Evolutionary conservation across 495 filamentous ascomycete species (phyloP).

Genomic region (Stereocaulon alpinum): DNA sequence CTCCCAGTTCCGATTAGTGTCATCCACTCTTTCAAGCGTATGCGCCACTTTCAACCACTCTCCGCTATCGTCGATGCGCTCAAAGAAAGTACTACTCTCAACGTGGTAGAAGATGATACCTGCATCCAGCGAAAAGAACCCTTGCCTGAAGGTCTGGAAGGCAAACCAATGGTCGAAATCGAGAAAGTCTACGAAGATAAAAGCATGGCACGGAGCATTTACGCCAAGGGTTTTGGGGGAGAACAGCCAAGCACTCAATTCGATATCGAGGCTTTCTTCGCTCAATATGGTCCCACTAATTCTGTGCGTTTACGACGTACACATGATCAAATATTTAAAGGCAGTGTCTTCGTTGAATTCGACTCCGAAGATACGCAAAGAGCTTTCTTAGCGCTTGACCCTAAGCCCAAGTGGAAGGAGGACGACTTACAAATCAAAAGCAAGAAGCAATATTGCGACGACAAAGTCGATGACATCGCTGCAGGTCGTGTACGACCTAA

Average conservation of each 20-base stretch:
- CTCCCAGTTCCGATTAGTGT: slow-evolving; percentile 62
- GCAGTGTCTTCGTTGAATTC: slow-evolving; percentile 92
- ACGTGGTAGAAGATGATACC: slow-evolving; percentile 54
- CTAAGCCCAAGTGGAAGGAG: slow-evolving; percentile 74
- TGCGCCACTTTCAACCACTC: slow-evolving; percentile 82
- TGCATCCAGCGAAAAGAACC: slow-evolving; percentile 64
- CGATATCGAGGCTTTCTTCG: slow-evolving; percentile 87
- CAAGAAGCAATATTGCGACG: slow-evolving; percentile 78
- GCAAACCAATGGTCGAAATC: slow-evolving; percentile 32
- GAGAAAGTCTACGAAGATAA: slow-evolving; percentile 48
- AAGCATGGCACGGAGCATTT: slow-evolving; percentile 51
- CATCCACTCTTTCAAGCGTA: slow-evolving; percentile 81
- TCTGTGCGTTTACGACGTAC: slow-evolving; percentile 79
- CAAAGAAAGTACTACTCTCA: slow-evolving; percentile 56
- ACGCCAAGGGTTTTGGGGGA: slow-evolving; percentile 82
- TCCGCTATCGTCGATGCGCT: slow-evolving; percentile 73
- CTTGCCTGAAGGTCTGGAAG: slow-evolving; percentile 38
- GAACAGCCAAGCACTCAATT: slow-evolving; percentile 72
- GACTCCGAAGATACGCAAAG: slow-evolving; percentile 59
- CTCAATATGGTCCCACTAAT: slow-evolving; percentile 65
- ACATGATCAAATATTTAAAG: slow-evolving; percentile 67
- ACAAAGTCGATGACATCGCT: slow-evolving; percentile 66
- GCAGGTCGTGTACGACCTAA: slow-evolving; percentile 56
- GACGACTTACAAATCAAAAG: slow-evolving; percentile 62
- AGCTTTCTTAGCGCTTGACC: slow-evolving; percentile 64